These are phyloP conservation scores for Leccinum pachyderme DNA, from an alignment of 1,284 basidiomycete genomes.

Conservation along the genomic window DNA sequence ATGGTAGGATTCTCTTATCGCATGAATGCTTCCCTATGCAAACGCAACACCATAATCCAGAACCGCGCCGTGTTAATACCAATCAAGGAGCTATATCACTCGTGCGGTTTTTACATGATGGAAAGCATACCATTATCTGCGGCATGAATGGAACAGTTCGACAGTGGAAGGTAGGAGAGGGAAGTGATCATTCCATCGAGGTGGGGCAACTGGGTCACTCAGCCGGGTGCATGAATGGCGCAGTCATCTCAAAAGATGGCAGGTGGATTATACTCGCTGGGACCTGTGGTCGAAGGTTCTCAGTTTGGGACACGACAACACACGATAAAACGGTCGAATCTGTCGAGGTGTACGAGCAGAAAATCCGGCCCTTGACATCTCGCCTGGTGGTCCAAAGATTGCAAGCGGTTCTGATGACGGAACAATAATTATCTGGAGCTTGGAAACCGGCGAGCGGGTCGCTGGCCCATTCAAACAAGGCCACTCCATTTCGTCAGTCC, in stretches of 20 bases:
- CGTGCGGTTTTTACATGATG: slow-evolving; percentile 14
- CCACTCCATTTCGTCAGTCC: slow-evolving; percentile 9
- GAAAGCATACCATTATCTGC: slow-evolving; percentile 5
- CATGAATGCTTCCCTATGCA: background rate
- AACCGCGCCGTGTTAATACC: slow-evolving; percentile 2
- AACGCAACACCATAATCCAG: background rate
- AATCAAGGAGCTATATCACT: slow-evolving; percentile 8
- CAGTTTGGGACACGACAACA: slow-evolving; percentile 12
- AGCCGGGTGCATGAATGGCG: background rate
- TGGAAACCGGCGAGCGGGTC: slow-evolving; percentile 13
- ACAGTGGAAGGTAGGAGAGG: slow-evolving; percentile 7
- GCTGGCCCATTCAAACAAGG: slow-evolving; percentile 16
- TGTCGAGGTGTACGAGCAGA: slow-evolving; percentile 13
- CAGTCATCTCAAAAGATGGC: slow-evolving; percentile 18
- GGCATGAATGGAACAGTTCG: slow-evolving; percentile 10
- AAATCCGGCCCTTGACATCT: slow-evolving; percentile 22
- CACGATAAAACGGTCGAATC: slow-evolving; percentile 8
- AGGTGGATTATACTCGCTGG: slow-evolving; percentile 14
- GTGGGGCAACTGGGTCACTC: background rate
- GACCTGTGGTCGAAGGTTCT: slow-evolving; percentile 4
- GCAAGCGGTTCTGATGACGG: slow-evolving; percentile 25
- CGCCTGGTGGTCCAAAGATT: slow-evolving; percentile 13
- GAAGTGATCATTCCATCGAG: background rate
- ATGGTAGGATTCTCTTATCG: slow-evolving; percentile 1
- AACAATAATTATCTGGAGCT: slow-evolving; percentile 20